phyloP scores from a whole-genome alignment of 164 flowering plant genomes.

The Nymphaea colorata region DNA sequence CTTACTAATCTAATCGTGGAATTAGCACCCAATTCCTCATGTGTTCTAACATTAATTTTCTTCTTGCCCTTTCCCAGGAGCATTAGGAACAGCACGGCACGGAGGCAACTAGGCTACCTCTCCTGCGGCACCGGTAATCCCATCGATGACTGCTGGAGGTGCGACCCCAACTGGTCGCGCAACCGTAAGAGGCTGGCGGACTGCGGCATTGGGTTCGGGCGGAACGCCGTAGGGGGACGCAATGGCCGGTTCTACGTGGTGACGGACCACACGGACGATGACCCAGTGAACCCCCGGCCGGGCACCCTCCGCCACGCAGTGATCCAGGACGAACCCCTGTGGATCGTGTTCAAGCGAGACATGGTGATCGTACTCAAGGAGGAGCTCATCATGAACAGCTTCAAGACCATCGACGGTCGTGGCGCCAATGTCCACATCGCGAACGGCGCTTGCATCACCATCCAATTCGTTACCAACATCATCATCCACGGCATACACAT shows the following conservation, averaged over 20 bases:
- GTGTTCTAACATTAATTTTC: too few relatives aligned
- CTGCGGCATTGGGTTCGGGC: constrained; percentile 93
- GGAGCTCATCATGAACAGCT: constrained; percentile 43
- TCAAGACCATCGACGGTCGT: constrained; percentile 37
- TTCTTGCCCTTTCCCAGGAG: constrained; percentile 25
- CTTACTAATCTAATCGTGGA: too few relatives aligned
- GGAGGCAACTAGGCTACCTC: constrained; percentile 64
- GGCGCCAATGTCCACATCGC: constrained; percentile 37
- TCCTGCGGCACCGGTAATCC: constrained; percentile 85
- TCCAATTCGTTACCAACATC: constrained; percentile 28
- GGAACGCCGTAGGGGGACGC: constrained; percentile 89
- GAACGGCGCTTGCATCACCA: constrained; percentile 32
- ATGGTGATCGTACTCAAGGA: constrained; percentile 34
- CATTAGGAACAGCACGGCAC: constrained; percentile 54
- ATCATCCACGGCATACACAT: constrained; percentile 35
- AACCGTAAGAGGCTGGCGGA: constrained; percentile 88
- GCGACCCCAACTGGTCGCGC: constrained; percentile 57
- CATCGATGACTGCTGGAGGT: constrained; percentile 90
- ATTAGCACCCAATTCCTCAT: too few relatives aligned
- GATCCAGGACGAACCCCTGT: constrained; percentile 71
- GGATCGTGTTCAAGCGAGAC: constrained; percentile 37
- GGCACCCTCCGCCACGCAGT: constrained; percentile 96
- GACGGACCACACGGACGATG: constrained; percentile 66
- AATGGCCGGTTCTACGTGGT: constrained; percentile 85
- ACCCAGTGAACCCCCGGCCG: constrained; percentile 79